A percentile compares a stretch with the other conserved stretches of the same genome.
These are phyloP conservation scores for Phalaenopsis equestris DNA, from an alignment of 106 monocot species.

Conservation along the genomic window DNA sequence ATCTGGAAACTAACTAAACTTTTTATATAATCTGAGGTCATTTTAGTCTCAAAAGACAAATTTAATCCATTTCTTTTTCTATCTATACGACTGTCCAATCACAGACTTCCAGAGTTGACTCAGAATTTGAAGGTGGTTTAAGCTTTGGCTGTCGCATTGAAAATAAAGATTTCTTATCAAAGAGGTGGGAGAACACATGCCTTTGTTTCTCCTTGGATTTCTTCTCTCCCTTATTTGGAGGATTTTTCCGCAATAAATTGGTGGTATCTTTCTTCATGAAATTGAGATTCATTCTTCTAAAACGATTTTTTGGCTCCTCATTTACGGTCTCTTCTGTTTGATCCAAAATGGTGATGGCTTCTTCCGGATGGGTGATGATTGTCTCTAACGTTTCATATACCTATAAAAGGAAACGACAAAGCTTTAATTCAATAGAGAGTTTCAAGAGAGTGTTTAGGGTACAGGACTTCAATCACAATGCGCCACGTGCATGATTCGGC, in stretches of 20 bases:
- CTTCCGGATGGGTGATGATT: slow-evolving; percentile 52
- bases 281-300: slow-evolving; percentile 52
- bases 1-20: too few relatives aligned
- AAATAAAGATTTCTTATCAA: slow-evolving; percentile 66
- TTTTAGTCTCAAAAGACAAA: too few relatives aligned
- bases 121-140: slow-evolving; percentile 4
- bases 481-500: too few relatives aligned
- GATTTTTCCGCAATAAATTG: slow-evolving; percentile 12
- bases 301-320: slow-evolving; percentile 34
- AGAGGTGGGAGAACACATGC: slow-evolving; percentile 41
- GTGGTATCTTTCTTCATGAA: slow-evolving; percentile 50
- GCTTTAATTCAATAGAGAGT: background rate
- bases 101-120: slow-evolving; percentile 19
- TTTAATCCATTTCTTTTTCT: background rate
- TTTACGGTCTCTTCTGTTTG: slow-evolving; percentile 26
- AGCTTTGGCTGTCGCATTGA: slow-evolving; percentile 40
- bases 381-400: slow-evolving; percentile 82
- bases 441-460: too few relatives aligned
- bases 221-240: slow-evolving; percentile 40
- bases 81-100: slow-evolving; percentile 42
- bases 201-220: slow-evolving; percentile 38
- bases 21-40: too few relatives aligned
- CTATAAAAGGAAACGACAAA: slow-evolving; percentile 12
- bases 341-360: slow-evolving; percentile 33
- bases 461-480: too few relatives aligned